A percentile compares a stretch with the other conserved stretches of the same genome.
Evolutionary conservation across 345 rosid species (phyloP).

Genomic region (Citrus maxima): DNA sequence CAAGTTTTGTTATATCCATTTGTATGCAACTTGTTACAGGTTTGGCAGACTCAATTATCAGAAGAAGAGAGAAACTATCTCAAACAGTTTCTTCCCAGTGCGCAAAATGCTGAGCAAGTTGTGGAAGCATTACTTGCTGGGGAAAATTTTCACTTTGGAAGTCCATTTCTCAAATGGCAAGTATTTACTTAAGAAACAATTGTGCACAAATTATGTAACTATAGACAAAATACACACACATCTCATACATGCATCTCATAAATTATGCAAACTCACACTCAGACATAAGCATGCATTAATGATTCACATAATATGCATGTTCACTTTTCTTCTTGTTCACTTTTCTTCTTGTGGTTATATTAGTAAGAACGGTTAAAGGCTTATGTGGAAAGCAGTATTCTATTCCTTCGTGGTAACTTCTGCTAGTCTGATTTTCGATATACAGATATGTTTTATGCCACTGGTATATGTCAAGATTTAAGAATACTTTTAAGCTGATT

Average conservation of each 20-base stretch:
- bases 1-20: conserved; percentile 9
- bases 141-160: conserved; percentile 82
- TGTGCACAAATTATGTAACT: neutral
- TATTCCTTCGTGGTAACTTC: neutral
- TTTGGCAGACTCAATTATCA: conserved; percentile 66
- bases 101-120: conserved; percentile 46
- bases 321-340: neutral
- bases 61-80: conserved; percentile 68
- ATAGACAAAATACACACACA: neutral
- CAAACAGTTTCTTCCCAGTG: conserved; percentile 78
- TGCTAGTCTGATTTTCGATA: neutral
- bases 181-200: conserved; percentile 18
- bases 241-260: neutral
- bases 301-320: neutral
- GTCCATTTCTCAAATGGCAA: conserved; percentile 75
- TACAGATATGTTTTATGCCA: neutral
- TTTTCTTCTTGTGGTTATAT: neutral
- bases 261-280: neutral
- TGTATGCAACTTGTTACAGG: conserved; percentile 36
- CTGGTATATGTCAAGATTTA: neutral
- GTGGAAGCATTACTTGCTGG: conserved; percentile 64
- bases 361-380: neutral
- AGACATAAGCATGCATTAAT: neutral
- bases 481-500: neutral
- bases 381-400: neutral